Base-by-base conservation (phyloP, 2,329 filamentous ascomycete species). In the Aspergillus flavus region DNA sequence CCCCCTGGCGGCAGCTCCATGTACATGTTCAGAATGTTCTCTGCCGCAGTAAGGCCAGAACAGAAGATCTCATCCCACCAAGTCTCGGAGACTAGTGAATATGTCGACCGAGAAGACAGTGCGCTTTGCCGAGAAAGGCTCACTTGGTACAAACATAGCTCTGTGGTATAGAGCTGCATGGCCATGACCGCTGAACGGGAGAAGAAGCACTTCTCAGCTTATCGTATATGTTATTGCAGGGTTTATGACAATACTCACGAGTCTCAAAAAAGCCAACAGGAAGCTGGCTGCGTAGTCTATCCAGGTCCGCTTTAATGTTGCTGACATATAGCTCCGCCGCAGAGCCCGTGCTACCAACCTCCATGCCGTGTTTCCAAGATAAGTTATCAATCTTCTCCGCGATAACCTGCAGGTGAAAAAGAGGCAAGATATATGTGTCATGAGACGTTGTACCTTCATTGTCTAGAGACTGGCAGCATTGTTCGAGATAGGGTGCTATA, bases 161-260 rank as follows among this genome's bases (percentile, higher is more conserved):
- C 76, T n/a, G 77, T 74, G 1, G 75, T 75, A 59, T 78, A 73
- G 52, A 78, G 79, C 57, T 79, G 77, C 68, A 80, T 75, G 32
- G 74, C 72, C 11, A 80, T 67, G 7, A 78, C 63, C 46, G 75
- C 78, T 80, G 9, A 6, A 19, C 6, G 2, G 32, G 57, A 72
- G 70, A 50, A 61, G 67, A 26, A 63, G 34, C 11, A 41, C n/a
- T 6, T 26, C 21, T 64, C 39, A 50, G 21, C 34, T 2, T 48
- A 16, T 3, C 5, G 2, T 2, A 28, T 11, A 1, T 2, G 10
- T n/a, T 19, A 12, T 6, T 16, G 2, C 19, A 14, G 1, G 12
- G 26, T 39, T 5, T 3, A 14, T 6, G 16, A 4, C 3, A 21
- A 9, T 30, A 58, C 57, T 36, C 45, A 58, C 57, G 45, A 39